phyloP scores from a whole-genome alignment of 75 land plant species.

The Selaginella moellendorffii region DNA sequence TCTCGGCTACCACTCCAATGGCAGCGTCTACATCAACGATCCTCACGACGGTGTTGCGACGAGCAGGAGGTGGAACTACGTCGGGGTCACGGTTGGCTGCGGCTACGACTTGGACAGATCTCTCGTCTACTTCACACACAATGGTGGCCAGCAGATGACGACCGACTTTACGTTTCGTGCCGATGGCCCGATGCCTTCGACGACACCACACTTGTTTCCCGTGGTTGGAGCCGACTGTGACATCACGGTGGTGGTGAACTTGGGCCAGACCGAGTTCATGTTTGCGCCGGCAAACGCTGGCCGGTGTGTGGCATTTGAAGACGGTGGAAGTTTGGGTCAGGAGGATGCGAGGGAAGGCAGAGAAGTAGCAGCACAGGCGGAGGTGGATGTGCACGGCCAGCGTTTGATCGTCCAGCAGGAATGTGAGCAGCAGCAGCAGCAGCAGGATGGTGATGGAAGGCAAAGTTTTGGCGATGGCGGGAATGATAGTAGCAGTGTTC shows the following conservation, averaged over 20 bases:
- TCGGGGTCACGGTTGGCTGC: slow-evolving; percentile 18
- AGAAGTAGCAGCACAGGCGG: too few relatives aligned
- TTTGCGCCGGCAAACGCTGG: not conserved
- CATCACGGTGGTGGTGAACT: slow-evolving; percentile 12
- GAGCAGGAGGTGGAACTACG: not conserved
- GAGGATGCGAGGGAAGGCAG: not conserved
- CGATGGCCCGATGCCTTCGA: not conserved
- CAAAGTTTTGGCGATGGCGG: not conserved
- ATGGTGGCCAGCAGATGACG: not conserved
- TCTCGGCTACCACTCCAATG: slow-evolving; percentile 12
- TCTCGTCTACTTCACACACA: slow-evolving; percentile 2
- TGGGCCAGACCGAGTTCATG: slow-evolving; percentile 5
- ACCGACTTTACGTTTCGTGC: not conserved
- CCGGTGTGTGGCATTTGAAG: not conserved
- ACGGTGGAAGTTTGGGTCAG: not conserved
- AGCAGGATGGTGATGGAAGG: not conserved
- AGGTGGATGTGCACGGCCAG: too few relatives aligned
- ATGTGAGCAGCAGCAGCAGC: too few relatives aligned
- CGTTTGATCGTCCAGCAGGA: too few relatives aligned
- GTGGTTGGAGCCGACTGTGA: slow-evolving; percentile 15
- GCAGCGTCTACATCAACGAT: slow-evolving; percentile 4
- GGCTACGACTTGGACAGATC: slow-evolving; percentile 8
- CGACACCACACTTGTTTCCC: slow-evolving; percentile 10
- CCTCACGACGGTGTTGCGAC: not conserved
- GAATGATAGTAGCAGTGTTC: not conserved